Evolutionary conservation across 2,329 filamentous ascomycete species (phyloP).

Genomic region (Pseudofabraea citricarpa): DNA sequence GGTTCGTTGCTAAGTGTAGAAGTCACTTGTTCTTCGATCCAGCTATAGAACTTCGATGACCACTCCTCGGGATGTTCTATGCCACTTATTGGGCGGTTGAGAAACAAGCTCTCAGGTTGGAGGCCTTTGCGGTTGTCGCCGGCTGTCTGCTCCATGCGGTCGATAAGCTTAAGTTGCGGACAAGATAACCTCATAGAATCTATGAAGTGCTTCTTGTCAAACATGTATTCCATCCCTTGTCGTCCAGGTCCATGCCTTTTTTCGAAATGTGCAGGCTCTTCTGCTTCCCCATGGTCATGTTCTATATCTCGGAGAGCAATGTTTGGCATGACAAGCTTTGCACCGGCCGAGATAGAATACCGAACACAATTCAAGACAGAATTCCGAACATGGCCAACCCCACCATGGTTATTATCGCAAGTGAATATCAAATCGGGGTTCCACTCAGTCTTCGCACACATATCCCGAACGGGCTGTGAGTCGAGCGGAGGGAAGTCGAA

Average conservation of each 20-base stretch:
- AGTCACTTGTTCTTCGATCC: constrained; percentile 4
- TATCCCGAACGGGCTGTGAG: constrained; percentile 28
- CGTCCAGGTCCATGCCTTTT: constrained; percentile 22
- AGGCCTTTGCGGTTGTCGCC: constrained; percentile 4
- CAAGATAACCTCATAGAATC: constrained; percentile 6
- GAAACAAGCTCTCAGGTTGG: constrained; percentile 5
- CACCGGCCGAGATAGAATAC: constrained; percentile 34
- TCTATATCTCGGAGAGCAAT: constrained; percentile 30
- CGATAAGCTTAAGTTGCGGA: constrained; percentile 1
- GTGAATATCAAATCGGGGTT: constrained; percentile 32
- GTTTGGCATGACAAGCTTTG: constrained; percentile 30
- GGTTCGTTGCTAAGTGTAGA: background rate
- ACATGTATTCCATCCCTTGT: constrained; percentile 15
- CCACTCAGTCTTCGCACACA: constrained; percentile 29
- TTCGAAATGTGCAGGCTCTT: constrained; percentile 10
- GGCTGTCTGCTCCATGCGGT: background rate
- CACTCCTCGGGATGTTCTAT: constrained; percentile 6
- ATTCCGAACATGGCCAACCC: constrained; percentile 35
- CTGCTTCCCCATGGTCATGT: constrained; percentile 2
- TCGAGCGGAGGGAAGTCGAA: constrained; percentile 34
- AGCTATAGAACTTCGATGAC: constrained; percentile 3
- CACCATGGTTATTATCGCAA: constrained; percentile 35
- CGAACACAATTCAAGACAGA: constrained; percentile 36
- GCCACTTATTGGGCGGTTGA: constrained; percentile 4
- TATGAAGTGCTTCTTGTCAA: constrained; percentile 8